A percentile compares a stretch with the other conserved stretches of the same genome.
phyloP scores from a whole-genome alignment of 768 basidiomycete genomes.

The Boletus insuetus region DNA sequence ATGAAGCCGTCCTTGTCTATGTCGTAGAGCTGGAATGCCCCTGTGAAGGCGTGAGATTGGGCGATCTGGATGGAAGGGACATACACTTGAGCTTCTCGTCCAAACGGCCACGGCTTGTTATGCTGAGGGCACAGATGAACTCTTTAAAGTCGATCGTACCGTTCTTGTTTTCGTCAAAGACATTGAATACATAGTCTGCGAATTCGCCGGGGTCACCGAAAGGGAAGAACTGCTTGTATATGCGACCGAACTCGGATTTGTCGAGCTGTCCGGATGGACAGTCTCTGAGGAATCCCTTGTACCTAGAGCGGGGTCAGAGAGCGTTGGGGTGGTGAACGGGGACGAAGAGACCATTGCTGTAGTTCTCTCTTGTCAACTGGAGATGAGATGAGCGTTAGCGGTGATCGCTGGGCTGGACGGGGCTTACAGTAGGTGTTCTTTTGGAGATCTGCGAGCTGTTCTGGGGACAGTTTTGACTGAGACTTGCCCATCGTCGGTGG shows the following conservation, averaged over 20 bases:
- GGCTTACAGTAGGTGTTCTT: constrained; percentile 94
- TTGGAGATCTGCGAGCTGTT: constrained; percentile 92
- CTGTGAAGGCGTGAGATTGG: constrained; percentile 42
- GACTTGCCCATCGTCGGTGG: constrained; percentile 87
- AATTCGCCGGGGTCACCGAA: constrained; percentile 97
- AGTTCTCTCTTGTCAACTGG: constrained; percentile 95
- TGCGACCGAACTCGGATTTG: constrained; percentile 92
- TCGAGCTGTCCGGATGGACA: constrained; percentile 96
- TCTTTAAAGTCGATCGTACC: constrained; percentile 99
- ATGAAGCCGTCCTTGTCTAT: constrained; percentile 98
- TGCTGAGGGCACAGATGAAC: constrained; percentile 96
- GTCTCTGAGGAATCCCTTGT: constrained; percentile 99
- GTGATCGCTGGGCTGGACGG: constrained; percentile 8
- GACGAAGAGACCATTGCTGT: constrained; percentile 74
- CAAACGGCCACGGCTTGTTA: constrained; percentile 87
- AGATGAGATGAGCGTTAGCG: constrained; percentile 8
- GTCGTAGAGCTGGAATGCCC: constrained; percentile 99
- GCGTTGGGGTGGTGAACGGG: constrained; percentile 1
- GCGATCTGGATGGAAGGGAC: constrained; percentile 30
- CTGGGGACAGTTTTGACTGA: constrained; percentile 91
- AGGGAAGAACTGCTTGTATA: constrained; percentile 99
- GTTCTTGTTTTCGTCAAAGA: constrained; percentile 93
- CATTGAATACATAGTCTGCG: constrained; percentile 98
- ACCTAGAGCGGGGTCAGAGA: constrained; percentile 50
- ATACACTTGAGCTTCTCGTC: constrained; percentile 98